Conservation (phyloP, 331 rosid genomes). For the Rhamnella rubrinervis region DNA sequence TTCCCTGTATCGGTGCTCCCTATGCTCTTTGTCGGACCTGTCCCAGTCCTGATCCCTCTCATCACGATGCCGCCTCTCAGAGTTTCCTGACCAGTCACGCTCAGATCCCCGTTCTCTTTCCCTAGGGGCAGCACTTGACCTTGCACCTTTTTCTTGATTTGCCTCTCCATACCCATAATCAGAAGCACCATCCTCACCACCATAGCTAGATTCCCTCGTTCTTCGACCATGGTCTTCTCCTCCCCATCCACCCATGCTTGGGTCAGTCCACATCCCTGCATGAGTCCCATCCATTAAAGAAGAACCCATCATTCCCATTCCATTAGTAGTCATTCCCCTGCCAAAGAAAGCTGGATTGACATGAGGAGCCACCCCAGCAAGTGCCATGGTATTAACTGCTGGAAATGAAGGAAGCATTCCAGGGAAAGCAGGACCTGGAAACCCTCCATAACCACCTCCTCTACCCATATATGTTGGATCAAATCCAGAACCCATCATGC, state of each 20-base stretch:
- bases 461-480: slow-evolving; percentile 51
- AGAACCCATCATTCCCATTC: slow-evolving; percentile 59
- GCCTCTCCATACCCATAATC: slow-evolving; percentile 54
- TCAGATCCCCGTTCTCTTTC: slow-evolving; percentile 58
- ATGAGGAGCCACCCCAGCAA: slow-evolving; percentile 53
- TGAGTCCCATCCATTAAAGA: slow-evolving; percentile 49
- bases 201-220: slow-evolving; percentile 50
- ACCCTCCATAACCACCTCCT: slow-evolving; percentile 47
- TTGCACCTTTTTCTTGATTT: slow-evolving; percentile 43
- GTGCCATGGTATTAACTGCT: slow-evolving; percentile 37
- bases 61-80: slow-evolving; percentile 57
- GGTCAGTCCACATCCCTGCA: slow-evolving; percentile 54
- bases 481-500: slow-evolving; percentile 53
- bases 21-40: slow-evolving; percentile 36
- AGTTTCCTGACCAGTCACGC: slow-evolving; percentile 53
- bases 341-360: slow-evolving; percentile 59
- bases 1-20: slow-evolving; percentile 44
- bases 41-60: slow-evolving; percentile 49
- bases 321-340: slow-evolving; percentile 46
- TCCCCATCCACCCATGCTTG: slow-evolving; percentile 55
- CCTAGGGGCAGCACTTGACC: slow-evolving; percentile 42
- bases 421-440: slow-evolving; percentile 45
- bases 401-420: slow-evolving; percentile 53
- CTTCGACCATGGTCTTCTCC: slow-evolving; percentile 50
- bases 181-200: slow-evolving; percentile 54